Evolutionary conservation across 805 yeast species (phyloP).

Genomic region (Barnettozyma populi): DNA sequence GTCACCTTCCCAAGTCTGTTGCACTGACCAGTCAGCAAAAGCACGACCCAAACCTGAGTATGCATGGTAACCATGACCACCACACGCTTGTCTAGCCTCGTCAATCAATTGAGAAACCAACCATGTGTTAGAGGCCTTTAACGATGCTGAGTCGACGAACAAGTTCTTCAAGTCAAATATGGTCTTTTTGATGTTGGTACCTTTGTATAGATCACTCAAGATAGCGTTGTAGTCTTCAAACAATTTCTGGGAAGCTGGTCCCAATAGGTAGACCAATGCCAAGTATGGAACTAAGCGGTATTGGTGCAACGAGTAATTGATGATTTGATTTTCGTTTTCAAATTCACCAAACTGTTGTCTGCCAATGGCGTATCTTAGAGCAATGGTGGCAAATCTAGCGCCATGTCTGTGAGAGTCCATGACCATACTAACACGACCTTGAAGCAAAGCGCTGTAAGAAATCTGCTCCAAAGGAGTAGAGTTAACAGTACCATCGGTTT

Average conservation of each 20-base stretch:
- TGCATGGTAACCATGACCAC: slow-evolving; percentile 95
- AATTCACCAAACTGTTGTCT: slow-evolving; percentile 57
- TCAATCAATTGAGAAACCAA: slow-evolving; percentile 72
- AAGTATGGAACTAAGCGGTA: slow-evolving; percentile 80
- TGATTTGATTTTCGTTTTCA: slow-evolving; percentile 61
- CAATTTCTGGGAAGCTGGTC: slow-evolving; percentile 63
- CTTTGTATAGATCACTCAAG: slow-evolving; percentile 45
- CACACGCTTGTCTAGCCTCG: slow-evolving; percentile 89
- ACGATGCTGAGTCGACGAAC: slow-evolving; percentile 79
- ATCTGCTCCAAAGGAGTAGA: slow-evolving; percentile 79
- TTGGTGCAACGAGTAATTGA: slow-evolving; percentile 88
- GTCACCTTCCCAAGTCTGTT: slow-evolving; percentile 98
- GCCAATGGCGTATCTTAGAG: slow-evolving; percentile 73
- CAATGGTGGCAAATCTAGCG: slow-evolving; percentile 75
- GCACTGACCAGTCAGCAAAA: slow-evolving; percentile 92
- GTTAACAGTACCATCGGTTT: slow-evolving; percentile 58
- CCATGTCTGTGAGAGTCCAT: slow-evolving; percentile 77
- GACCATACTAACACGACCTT: slow-evolving; percentile 89
- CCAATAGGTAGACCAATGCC: slow-evolving; percentile 72
- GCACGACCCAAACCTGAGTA: slow-evolving; percentile 89
- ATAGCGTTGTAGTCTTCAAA: slow-evolving; percentile 45
- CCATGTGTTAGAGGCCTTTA: slow-evolving; percentile 91
- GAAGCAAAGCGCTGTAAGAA: slow-evolving; percentile 79
- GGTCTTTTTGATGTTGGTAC: slow-evolving; percentile 42
- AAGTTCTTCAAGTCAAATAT: slow-evolving; percentile 66